Evolutionary conservation across 192 early-diverging fungal species (phyloP).

Genomic region (Umbelopsis sp.): DNA sequence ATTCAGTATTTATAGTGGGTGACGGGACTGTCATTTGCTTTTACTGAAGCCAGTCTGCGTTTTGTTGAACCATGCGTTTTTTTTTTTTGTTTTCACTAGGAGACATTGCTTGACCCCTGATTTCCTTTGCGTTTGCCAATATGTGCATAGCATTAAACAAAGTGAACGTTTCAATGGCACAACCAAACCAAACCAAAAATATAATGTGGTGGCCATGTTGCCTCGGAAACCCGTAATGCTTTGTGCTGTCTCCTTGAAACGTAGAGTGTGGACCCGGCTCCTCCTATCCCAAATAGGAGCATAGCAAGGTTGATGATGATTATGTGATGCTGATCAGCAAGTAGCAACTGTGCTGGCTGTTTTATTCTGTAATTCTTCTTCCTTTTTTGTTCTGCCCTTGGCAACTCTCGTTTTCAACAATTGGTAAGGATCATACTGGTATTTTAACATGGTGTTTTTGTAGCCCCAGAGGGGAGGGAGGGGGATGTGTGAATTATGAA

Average conservation of each 20-base stretch:
- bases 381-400: no score
- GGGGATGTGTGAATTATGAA: no score
- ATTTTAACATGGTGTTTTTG: no score
- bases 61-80: slow-evolving; percentile 1
- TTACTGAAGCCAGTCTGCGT: neutral
- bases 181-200: no score
- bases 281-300: neutral
- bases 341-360: neutral
- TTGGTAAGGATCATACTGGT: no score
- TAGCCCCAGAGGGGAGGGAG: no score
- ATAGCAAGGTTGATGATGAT: neutral
- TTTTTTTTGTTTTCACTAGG: neutral
- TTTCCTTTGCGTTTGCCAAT: neutral
- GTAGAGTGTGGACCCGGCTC: neutral
- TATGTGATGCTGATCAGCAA: slow-evolving; percentile 2
- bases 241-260: neutral
- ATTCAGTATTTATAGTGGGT: neutral
- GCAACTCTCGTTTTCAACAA: no score
- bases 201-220: no score
- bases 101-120: neutral
- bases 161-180: no score
- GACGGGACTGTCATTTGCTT: no score
- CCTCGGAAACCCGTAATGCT: no score
- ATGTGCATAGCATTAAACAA: no score
- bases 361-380: neutral